Conservation (phyloP, 164 flowering plant species). For the Kingdonia uniflora region DNA sequence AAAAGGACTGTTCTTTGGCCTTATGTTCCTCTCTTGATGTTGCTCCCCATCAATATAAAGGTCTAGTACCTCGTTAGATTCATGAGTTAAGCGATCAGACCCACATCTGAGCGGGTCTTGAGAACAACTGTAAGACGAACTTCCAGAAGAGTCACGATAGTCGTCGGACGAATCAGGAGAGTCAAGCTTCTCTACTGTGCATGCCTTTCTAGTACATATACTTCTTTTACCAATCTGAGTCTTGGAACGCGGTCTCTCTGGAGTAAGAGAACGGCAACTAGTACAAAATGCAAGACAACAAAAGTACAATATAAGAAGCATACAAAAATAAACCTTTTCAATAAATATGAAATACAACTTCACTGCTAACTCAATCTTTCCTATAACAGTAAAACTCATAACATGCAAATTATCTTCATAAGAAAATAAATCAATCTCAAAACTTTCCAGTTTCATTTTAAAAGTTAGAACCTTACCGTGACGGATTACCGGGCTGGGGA, state of each 20-base stretch:
- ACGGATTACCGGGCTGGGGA: constrained; percentile 25
- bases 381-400: too few species aligned
- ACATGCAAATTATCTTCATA: too few species aligned
- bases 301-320: constrained; percentile 5
- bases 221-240: constrained; percentile 17
- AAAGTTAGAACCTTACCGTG: constrained; percentile 30
- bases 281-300: constrained; percentile 7
- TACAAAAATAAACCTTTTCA: too few species aligned
- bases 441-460: too few species aligned
- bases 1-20: constrained; percentile 20
- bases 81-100: constrained; percentile 25
- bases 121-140: constrained; percentile 38
- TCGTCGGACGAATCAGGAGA: constrained; percentile 26
- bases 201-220: constrained; percentile 7
- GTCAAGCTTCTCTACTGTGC: constrained; percentile 21
- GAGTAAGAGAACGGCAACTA: constrained; percentile 35
- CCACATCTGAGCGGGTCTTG: constrained; percentile 19
- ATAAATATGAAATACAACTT: too few species aligned
- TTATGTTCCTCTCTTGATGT: constrained; percentile 33
- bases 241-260: constrained; percentile 37
- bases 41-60: constrained; percentile 95
- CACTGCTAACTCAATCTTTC: too few species aligned
- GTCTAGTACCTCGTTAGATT: constrained; percentile 56
- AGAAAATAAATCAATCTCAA: too few species aligned
- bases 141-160: constrained; percentile 34